phyloP scores from a whole-genome alignment of 192 early-diverging fungal genomes.

The Mortierella antarctica region DNA sequence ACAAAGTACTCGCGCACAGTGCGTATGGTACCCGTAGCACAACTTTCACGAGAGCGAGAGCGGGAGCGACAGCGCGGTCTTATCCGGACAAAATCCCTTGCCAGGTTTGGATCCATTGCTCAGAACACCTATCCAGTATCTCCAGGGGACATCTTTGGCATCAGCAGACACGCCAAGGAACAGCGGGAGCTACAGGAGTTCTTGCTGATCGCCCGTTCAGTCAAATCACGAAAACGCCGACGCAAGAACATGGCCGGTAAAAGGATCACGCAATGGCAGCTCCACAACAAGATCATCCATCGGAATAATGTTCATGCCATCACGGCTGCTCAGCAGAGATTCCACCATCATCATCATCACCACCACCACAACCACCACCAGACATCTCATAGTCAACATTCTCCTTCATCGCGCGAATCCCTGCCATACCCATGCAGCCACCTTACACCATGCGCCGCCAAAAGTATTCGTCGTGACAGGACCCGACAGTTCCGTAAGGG shows the following conservation, averaged over 20 bases:
- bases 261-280: slow-evolving; percentile 13
- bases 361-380: not conserved
- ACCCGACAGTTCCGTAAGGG: slow-evolving; percentile 29
- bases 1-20: not conserved
- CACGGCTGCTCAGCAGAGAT: not conserved
- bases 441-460: not conserved
- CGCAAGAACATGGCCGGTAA: not conserved
- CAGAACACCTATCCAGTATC: slow-evolving; percentile 37
- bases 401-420: too few species aligned
- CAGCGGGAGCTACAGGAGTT: slow-evolving; percentile 29
- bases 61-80: not conserved
- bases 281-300: slow-evolving; percentile 14
- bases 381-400: not conserved
- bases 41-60: not conserved
- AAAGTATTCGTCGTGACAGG: slow-evolving; percentile 18
- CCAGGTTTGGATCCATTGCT: slow-evolving; percentile 14
- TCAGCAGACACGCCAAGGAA: slow-evolving; percentile 34
- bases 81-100: slow-evolving; percentile 13
- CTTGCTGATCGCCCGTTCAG: slow-evolving; percentile 14
- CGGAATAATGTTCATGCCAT: not conserved
- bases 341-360: not conserved
- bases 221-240: slow-evolving; percentile 13
- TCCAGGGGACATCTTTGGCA: slow-evolving; percentile 41
- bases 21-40: not conserved
- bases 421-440: too few species aligned